A percentile compares a stretch with the other conserved stretches of the same genome.
Evolutionary conservation across 2,329 filamentous ascomycete genomes (phyloP).

Genomic region (Cordyceps fumosorosea): DNA sequence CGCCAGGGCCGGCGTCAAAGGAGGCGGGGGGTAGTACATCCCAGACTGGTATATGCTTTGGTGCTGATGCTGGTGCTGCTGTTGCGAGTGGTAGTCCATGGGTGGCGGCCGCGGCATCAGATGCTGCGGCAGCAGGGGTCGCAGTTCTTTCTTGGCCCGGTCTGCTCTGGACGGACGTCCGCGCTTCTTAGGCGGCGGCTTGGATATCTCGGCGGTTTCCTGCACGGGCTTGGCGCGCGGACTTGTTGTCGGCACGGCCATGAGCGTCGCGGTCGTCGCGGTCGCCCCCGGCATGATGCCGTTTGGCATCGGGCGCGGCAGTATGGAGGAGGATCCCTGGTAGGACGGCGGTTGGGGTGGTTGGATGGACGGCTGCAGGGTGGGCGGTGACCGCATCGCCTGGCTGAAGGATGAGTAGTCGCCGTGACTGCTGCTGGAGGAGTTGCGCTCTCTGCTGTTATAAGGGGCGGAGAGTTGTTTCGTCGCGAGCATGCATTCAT

Average conservation of each 20-base stretch:
- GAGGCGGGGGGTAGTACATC: background rate
- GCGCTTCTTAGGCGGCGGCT: constrained; percentile 31
- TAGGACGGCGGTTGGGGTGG: constrained; percentile 12
- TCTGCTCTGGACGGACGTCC: constrained; percentile 41
- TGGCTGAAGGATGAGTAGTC: constrained; percentile 3
- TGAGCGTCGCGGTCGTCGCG: background rate
- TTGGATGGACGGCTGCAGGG: constrained; percentile 17
- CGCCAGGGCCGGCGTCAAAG: background rate
- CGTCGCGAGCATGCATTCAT: constrained; percentile 37
- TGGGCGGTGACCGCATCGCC: constrained; percentile 5
- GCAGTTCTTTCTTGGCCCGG: constrained; percentile 28
- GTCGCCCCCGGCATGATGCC: background rate
- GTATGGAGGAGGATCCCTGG: background rate
- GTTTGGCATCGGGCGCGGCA: constrained; percentile 11
- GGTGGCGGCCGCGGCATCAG: constrained; percentile 26
- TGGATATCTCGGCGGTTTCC: background rate
- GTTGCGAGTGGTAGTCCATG: background rate
- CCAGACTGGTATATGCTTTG: background rate
- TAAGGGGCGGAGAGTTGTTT: constrained; percentile 29
- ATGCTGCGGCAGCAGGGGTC: constrained; percentile 26
- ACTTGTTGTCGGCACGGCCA: background rate
- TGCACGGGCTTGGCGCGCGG: background rate
- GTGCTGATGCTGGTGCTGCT: background rate
- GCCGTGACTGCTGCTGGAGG: constrained; percentile 15
- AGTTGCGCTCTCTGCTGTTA: constrained; percentile 21